Percentiles rank a stretch among this genome's conserved stretches.
These are phyloP conservation scores for Bromus sterilis DNA, from an alignment of 176 grass and related monocot species.

Conservation along the genomic window DNA sequence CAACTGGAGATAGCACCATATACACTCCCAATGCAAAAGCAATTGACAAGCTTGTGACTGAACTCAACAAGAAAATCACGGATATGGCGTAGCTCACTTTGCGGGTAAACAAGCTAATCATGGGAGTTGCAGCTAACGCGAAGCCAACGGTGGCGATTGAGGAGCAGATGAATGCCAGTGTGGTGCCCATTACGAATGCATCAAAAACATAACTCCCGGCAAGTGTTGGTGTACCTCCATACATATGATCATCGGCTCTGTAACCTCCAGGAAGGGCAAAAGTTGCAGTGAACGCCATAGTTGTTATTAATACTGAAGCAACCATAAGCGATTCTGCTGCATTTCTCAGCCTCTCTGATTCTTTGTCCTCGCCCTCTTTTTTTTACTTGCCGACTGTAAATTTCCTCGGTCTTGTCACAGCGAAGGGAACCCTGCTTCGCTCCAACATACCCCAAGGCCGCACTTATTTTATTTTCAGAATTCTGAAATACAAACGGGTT, in stretches of 20 bases:
- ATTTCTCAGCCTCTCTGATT: not conserved
- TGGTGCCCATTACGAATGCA: not conserved
- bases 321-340: not conserved
- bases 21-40: not conserved
- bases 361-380: not conserved
- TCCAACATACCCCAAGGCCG: not conserved
- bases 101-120: not conserved
- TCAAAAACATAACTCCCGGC: not conserved
- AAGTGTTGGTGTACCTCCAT: not conserved
- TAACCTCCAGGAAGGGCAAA: not conserved
- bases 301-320: not conserved
- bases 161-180: not conserved
- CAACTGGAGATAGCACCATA: not conserved
- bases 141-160: not conserved
- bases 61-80: not conserved
- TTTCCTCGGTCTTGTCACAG: not conserved
- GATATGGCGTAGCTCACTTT: not conserved
- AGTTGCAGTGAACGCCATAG: not conserved
- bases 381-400: not conserved
- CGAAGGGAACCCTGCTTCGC: not conserved
- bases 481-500: not conserved
- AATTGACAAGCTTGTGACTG: not conserved
- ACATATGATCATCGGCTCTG: not conserved
- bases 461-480: not conserved
- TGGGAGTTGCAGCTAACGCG: not conserved